These are phyloP conservation scores for Neckera pumila DNA, from an alignment of 225 moss, liverwort and hornwort genomes.

Conservation along the genomic window DNA sequence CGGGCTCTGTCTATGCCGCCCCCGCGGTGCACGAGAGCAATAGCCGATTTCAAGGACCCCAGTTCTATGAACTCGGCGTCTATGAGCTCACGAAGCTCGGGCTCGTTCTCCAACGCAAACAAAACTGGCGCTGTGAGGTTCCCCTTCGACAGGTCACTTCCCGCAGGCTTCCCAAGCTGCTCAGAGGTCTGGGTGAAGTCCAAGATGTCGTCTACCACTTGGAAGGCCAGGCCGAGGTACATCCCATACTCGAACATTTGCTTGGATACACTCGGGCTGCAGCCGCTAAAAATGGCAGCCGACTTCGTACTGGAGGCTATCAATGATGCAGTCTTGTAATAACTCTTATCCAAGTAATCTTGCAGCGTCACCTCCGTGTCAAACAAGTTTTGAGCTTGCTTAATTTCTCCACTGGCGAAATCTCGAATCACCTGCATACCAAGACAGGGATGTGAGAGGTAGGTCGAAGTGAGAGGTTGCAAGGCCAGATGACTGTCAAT, in stretches of 20 bases:
- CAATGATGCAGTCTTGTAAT: conserved; percentile 82
- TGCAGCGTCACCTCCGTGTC: conserved; percentile 66
- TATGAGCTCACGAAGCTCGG: conserved; percentile 59
- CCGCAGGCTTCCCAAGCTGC: conserved; percentile 81
- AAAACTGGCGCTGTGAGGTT: conserved; percentile 84
- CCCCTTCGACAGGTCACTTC: conserved; percentile 74
- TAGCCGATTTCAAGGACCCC: conserved; percentile 60
- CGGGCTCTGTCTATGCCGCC: conserved; percentile 68
- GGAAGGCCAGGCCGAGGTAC: conserved; percentile 71
- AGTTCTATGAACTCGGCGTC: conserved; percentile 54
- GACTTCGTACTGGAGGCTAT: conserved; percentile 73
- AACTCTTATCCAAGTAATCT: conserved; percentile 82
- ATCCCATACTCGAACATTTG: conserved; percentile 80
- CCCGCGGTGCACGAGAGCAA: conserved; percentile 51
- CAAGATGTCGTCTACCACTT: conserved; percentile 84
- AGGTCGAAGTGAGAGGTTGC: neutral
- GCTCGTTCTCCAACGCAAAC: conserved; percentile 60
- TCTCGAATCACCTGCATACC: conserved; percentile 73
- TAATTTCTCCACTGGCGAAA: conserved; percentile 84
- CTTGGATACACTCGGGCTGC: conserved; percentile 33
- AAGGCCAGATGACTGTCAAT: neutral
- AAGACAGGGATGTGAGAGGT: neutral
- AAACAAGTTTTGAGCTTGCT: conserved; percentile 73
- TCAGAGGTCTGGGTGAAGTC: conserved; percentile 88
- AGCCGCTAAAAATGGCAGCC: conserved; percentile 70